These are phyloP conservation scores for Arthroderma sp. DNA, from an alignment of 2,329 filamentous ascomycete species.

Conservation along the genomic window DNA sequence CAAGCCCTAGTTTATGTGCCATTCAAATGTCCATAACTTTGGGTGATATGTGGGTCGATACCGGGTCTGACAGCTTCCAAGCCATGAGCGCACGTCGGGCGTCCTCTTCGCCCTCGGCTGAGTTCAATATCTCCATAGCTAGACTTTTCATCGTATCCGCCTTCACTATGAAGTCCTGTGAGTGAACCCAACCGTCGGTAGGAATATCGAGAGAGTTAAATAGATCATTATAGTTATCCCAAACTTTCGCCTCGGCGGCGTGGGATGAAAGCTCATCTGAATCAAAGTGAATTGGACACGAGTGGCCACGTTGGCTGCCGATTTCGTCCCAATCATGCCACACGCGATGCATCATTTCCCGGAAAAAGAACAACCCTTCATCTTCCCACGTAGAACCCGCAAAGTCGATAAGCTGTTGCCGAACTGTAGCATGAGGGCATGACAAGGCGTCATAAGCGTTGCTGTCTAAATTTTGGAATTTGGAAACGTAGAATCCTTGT, in stretches of 20 bases:
- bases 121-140: constrained; percentile 12
- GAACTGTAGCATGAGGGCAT: constrained; percentile 13
- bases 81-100: constrained; percentile 14
- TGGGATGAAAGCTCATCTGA: constrained; percentile 15
- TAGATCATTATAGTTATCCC: constrained; percentile 13
- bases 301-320: constrained; percentile 8
- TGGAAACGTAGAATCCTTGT: constrained; percentile 10
- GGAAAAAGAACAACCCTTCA: constrained; percentile 15
- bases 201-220: constrained; percentile 15
- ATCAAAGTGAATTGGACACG: constrained; percentile 14
- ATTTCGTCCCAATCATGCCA: constrained; percentile 15
- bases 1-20: no score
- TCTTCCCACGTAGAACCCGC: constrained; percentile 15
- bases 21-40: neutral
- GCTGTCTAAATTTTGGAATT: constrained; percentile 11
- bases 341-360: constrained; percentile 16
- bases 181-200: constrained; percentile 17
- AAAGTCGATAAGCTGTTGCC: constrained; percentile 16
- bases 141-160: constrained; percentile 14
- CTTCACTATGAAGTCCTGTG: constrained; percentile 15
- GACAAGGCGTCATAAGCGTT: constrained; percentile 13
- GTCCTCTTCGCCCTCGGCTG: constrained; percentile 13
- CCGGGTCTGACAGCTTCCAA: constrained; percentile 15
- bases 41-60: neutral
- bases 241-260: constrained; percentile 13